Evolutionary conservation across 2,329 filamentous ascomycete species (phyloP), one percentile per base, ranked within the genome.

Genomic region (Xylogone sp.): DNA sequence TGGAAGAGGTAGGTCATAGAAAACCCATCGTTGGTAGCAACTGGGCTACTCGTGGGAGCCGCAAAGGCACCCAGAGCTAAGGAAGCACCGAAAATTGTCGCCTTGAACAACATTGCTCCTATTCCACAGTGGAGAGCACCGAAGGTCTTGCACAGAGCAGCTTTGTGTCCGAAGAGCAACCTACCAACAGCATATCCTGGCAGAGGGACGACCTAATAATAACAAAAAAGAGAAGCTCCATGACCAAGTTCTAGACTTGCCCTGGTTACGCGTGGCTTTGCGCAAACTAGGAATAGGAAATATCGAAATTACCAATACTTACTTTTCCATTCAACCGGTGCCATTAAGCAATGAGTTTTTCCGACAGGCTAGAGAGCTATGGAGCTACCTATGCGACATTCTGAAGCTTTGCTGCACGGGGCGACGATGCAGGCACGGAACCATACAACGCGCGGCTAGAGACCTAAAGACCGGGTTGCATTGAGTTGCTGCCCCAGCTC

Each of bases 1-100:
- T 79, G 76, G 53, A 75, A 80, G 8, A 79, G 60, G 6, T 79
- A 65, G 0, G 75, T 77, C 49, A 79, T 59, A 1, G 75, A 78
- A 18, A 39, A 39, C 10, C n/a, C 4, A 5, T 39, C 34, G 13
- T 39, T 39, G 5, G 34, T 39, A 5, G n/a, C 34, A 18, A 18
- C n/a, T 39, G 34, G 8, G 13, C 12, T 16, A 5, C 12, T 39
- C 8, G n/a, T 16, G 8, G 13, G 34, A 16, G 6, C 34, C n/a
- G 34, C 34, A 39, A 39, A 16, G 34, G 34, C 34, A 18, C 34
- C 8, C 12, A 39, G 13, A 16, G 34, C 34, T 16, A 39, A 18
- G 34, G 12, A 39, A 39, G 13, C 34, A 27, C 6, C 5, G 5
- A 39, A 6, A 39, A 39, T 7, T 9, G 34, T 18, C n/a, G 34